phyloP scores from a whole-genome alignment of 1,284 basidiomycete species.

The Ceratobasidium sp. region DNA sequence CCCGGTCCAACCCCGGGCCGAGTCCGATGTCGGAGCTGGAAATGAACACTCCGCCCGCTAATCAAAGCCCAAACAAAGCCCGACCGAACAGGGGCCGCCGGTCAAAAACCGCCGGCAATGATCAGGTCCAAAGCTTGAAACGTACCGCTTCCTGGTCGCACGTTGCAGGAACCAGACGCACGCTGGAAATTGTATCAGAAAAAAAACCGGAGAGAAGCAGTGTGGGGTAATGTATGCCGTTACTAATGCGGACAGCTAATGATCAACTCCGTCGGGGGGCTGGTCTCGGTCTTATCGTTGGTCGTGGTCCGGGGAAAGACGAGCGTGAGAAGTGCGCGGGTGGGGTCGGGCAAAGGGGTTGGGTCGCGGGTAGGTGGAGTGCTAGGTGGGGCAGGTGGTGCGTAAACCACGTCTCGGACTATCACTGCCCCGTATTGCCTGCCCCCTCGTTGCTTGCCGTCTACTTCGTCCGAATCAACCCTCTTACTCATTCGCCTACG shows the following conservation, averaged over 20 bases:
- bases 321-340: slow-evolving; percentile 3
- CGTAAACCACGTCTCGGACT: not conserved
- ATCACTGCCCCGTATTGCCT: not conserved
- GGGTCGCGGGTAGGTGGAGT: slow-evolving; percentile 1
- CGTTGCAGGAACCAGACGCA: not conserved
- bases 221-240: slow-evolving; percentile 1
- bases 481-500: no score
- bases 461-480: not conserved
- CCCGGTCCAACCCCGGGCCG: not conserved
- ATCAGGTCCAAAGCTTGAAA: slow-evolving; percentile 2
- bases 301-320: not conserved
- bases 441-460: not conserved
- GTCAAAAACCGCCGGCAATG: not conserved
- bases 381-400: not conserved
- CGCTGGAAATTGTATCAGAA: not conserved
- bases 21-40: not conserved
- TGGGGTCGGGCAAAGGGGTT: slow-evolving; percentile 1
- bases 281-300: not conserved
- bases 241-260: not conserved
- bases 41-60: not conserved
- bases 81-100: slow-evolving; percentile 10
- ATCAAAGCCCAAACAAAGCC: slow-evolving; percentile 9
- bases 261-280: slow-evolving; percentile 15
- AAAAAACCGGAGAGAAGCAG: not conserved
- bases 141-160: not conserved